A percentile compares a stretch with the other conserved stretches of the same genome.
phyloP scores from a whole-genome alignment of 495 filamentous ascomycete genomes.

The Apodospora peruviana region DNA sequence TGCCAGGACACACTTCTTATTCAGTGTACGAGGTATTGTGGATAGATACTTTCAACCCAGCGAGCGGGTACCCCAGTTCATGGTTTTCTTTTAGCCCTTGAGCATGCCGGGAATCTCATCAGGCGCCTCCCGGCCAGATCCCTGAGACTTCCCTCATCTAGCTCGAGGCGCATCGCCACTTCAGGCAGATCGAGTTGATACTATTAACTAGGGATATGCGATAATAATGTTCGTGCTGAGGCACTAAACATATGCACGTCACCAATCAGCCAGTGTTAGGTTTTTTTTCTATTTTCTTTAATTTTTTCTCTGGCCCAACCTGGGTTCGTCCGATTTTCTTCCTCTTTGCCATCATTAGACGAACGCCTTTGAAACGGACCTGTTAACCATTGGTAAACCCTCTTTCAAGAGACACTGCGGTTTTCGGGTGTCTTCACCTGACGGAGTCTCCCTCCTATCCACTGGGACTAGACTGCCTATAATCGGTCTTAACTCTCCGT shows the following conservation, averaged over 20 bases:
- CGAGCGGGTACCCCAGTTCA: conserved; percentile 2
- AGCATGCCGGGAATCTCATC: not conserved
- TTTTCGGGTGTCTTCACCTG: no score
- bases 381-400: no score
- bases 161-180: conserved; percentile 9
- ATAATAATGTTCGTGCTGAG: conserved; percentile 12
- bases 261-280: conserved; percentile 8
- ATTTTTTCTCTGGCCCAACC: conserved; percentile 4
- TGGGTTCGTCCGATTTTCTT: conserved; percentile 1
- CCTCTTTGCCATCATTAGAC: conserved; percentile 3
- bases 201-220: conserved; percentile 16
- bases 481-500: no score
- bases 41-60: conserved; percentile 17
- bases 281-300: conserved; percentile 6
- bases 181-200: conserved; percentile 7
- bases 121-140: conserved; percentile 3
- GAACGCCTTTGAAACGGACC: conserved; percentile 4
- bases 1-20: conserved; percentile 5
- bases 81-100: conserved; percentile 4
- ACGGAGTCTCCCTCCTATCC: no score
- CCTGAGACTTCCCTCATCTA: conserved; percentile 5
- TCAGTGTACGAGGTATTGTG: conserved; percentile 13
- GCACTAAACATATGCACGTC: conserved; percentile 8
- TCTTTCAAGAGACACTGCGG: no score
- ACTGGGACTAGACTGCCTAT: no score